phyloP scores from a whole-genome alignment of 2,329 filamentous ascomycete genomes.

The Cladosporium phlei region DNA sequence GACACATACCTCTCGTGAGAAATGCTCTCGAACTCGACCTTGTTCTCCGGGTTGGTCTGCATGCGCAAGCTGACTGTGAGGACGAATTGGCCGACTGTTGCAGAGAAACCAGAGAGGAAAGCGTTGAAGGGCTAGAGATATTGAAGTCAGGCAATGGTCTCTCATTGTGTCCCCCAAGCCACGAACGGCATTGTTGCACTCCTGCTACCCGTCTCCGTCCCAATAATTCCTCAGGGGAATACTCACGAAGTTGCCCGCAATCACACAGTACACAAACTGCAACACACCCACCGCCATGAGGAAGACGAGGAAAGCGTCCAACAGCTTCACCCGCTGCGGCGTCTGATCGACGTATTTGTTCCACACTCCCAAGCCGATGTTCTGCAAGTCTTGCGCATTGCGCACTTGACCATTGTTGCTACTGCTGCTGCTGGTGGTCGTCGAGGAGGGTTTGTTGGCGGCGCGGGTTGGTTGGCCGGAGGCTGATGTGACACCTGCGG shows the following conservation, averaged over 20 bases:
- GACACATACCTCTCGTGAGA: constrained; percentile 69
- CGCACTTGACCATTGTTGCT: constrained; percentile 13
- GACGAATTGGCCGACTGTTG: constrained; percentile 95
- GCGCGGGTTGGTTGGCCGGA: constrained; percentile 23
- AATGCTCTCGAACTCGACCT: constrained; percentile 67
- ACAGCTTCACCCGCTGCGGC: constrained; percentile 83
- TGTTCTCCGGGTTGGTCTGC: constrained; percentile 82
- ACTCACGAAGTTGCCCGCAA: constrained; percentile 86
- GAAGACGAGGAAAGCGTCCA: constrained; percentile 88
- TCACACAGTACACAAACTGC: constrained; percentile 88
- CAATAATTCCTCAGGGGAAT: not conserved
- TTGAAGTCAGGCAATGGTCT: not conserved
- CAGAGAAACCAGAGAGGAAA: constrained; percentile 90
- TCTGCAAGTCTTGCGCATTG: constrained; percentile 38
- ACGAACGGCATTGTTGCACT: not conserved
- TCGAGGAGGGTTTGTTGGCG: constrained; percentile 15
- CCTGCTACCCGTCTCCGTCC: not conserved
- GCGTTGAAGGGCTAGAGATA: constrained; percentile 87
- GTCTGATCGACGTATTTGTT: constrained; percentile 75
- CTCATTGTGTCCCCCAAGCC: not conserved
- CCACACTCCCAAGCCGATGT: constrained; percentile 67
- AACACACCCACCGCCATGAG: constrained; percentile 78
- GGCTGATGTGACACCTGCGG: constrained; percentile 18
- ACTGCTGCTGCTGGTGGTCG: too few species aligned
- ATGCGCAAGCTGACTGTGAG: constrained; percentile 86